phyloP scores from a whole-genome alignment of 2,329 filamentous ascomycete species.

The Endocalyx cinctus region DNA sequence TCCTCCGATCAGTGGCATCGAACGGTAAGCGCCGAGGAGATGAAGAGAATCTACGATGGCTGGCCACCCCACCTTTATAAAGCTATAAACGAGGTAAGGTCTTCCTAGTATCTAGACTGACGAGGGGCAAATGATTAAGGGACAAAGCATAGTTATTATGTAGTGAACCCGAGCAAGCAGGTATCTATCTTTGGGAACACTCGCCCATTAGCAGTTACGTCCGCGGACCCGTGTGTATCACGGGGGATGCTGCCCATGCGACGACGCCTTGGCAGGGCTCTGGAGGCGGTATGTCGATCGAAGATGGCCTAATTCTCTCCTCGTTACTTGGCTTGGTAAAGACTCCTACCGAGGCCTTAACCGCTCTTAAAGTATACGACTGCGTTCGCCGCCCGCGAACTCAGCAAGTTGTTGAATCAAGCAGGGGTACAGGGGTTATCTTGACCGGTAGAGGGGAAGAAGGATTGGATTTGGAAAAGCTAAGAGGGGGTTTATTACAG shows the following conservation, averaged over 20 bases:
- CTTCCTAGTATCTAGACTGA: too few relatives aligned
- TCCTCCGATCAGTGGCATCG: conserved; percentile 14
- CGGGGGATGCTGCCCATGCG: conserved; percentile 14
- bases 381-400: conserved; percentile 14
- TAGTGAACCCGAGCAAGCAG: conserved; percentile 12
- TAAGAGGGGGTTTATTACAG: conserved; percentile 4
- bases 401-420: conserved; percentile 18
- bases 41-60: conserved; percentile 12
- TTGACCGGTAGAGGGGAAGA: conserved; percentile 8
- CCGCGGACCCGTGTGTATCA: conserved; percentile 13
- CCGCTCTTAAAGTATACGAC: conserved; percentile 15
- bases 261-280: conserved; percentile 17
- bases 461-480: conserved; percentile 5
- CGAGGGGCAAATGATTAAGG: too few relatives aligned
- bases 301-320: conserved; percentile 17
- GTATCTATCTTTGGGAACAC: conserved; percentile 21
- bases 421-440: conserved; percentile 13
- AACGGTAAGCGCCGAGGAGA: conserved; percentile 11
- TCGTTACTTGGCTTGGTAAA: conserved; percentile 12
- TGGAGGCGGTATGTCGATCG: conserved; percentile 17
- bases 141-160: conserved; percentile 16
- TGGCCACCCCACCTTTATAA: conserved; percentile 16
- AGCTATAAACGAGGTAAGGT: conserved; percentile 16
- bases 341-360: conserved; percentile 6
- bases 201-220: conserved; percentile 12